A percentile compares a stretch with the other conserved stretches of the same genome.
Conservation (phyloP, 139 green algal genomes). For the Volvox reticuliferus region DNA sequence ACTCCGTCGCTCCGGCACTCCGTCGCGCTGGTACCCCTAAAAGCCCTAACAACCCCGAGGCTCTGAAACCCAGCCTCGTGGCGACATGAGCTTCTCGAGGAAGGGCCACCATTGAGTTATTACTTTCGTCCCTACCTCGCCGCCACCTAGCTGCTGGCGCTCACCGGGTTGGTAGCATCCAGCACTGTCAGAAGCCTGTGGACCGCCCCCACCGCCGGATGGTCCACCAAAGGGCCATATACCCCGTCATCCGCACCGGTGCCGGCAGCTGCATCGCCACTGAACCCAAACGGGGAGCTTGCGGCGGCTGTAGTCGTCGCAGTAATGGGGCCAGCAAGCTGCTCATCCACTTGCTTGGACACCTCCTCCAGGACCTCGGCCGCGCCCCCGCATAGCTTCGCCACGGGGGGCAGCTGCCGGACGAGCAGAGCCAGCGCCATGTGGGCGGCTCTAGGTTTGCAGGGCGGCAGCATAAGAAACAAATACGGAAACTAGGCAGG, state of each 20-base stretch:
- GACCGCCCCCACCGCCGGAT: neutral
- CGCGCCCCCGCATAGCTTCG: slow-evolving; percentile 24
- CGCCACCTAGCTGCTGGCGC: too few relatives aligned
- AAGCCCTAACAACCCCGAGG: too few relatives aligned
- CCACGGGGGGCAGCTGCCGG: slow-evolving; percentile 16
- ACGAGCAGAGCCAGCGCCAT: slow-evolving; percentile 28
- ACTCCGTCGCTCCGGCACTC: too few relatives aligned
- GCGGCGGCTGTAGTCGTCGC: neutral
- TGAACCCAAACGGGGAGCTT: neutral
- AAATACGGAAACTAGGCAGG: too few relatives aligned
- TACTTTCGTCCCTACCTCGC: neutral
- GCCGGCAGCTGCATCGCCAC: neutral
- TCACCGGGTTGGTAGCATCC: neutral
- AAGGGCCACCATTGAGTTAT: too few relatives aligned
- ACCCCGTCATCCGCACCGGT: neutral
- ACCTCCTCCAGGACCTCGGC: slow-evolving; percentile 30
- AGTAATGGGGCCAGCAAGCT: neutral
- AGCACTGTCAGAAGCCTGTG: slow-evolving; percentile 12
- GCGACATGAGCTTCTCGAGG: too few relatives aligned
- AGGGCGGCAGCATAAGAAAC: too few relatives aligned
- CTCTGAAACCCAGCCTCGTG: too few relatives aligned
- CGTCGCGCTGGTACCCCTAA: too few relatives aligned
- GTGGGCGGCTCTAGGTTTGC: slow-evolving; percentile 23
- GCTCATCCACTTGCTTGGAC: neutral
- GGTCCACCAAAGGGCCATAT: neutral